phyloP scores from a whole-genome alignment of 1,284 basidiomycete species.

The Fomitopsis palustris region DNA sequence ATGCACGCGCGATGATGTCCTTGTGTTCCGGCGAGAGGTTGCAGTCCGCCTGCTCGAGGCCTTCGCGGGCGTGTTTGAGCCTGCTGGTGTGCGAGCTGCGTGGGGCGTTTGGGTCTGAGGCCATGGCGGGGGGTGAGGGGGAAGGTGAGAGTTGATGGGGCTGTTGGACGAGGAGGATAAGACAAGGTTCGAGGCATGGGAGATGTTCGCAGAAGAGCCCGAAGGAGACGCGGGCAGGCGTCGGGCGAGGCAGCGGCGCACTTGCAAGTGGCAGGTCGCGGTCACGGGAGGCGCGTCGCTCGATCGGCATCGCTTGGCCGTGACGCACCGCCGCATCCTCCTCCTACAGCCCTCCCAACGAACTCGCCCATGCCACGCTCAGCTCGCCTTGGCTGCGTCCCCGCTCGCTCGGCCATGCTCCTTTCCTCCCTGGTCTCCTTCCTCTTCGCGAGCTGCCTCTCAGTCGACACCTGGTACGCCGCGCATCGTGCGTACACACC shows the following conservation, averaged over 20 bases:
- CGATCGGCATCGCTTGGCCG: no score
- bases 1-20: not conserved
- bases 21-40: conserved; percentile 1
- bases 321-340: no score
- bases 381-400: no score
- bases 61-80: not conserved
- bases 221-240: not conserved
- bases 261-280: not conserved
- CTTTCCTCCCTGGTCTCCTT: no score
- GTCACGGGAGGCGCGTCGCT: not conserved
- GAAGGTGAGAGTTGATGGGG: not conserved
- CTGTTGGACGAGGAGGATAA: not conserved
- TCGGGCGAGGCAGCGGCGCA: not conserved
- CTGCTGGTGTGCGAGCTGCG: not conserved
- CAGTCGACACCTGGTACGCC: no score
- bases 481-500: no score
- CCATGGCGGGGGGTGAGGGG: not conserved
- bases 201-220: not conserved
- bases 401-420: no score
- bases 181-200: not conserved
- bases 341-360: no score
- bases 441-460: no score
- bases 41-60: not conserved
- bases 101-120: not conserved
- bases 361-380: no score